These are phyloP conservation scores for Balakata baccata DNA, from an alignment of 345 rosid genomes.

Conservation along the genomic window DNA sequence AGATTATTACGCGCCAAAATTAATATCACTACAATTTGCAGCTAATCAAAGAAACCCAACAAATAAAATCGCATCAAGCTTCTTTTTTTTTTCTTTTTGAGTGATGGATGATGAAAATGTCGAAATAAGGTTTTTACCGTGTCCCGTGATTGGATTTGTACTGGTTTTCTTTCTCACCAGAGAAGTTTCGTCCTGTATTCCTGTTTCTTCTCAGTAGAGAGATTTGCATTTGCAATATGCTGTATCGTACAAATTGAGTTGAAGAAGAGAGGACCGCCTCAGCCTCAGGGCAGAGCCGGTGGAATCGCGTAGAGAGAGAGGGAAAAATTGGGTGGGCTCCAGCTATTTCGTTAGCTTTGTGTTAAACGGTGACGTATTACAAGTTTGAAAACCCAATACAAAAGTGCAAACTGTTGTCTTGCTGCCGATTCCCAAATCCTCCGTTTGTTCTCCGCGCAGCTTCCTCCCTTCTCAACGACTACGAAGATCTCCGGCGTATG, in stretches of 20 bases:
- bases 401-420: background rate
- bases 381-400: background rate
- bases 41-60: background rate
- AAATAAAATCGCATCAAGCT: too few species aligned
- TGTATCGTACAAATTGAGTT: too few species aligned
- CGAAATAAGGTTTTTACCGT: constrained; percentile 7
- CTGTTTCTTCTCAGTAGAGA: background rate
- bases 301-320: background rate
- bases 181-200: background rate
- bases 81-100: too few species aligned
- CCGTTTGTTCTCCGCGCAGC: background rate
- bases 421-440: too few species aligned
- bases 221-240: too few species aligned
- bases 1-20: background rate
- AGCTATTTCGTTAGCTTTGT: background rate
- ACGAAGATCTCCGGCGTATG: background rate
- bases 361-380: background rate
- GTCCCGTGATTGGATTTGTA: constrained; percentile 17
- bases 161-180: background rate
- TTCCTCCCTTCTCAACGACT: background rate
- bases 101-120: background rate
- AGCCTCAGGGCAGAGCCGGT: background rate
- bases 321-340: background rate
- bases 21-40: background rate
- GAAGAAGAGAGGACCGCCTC: background rate